phyloP scores from a whole-genome alignment of 2,329 filamentous ascomycete genomes.

The Chrysoporthe puriensis region DNA sequence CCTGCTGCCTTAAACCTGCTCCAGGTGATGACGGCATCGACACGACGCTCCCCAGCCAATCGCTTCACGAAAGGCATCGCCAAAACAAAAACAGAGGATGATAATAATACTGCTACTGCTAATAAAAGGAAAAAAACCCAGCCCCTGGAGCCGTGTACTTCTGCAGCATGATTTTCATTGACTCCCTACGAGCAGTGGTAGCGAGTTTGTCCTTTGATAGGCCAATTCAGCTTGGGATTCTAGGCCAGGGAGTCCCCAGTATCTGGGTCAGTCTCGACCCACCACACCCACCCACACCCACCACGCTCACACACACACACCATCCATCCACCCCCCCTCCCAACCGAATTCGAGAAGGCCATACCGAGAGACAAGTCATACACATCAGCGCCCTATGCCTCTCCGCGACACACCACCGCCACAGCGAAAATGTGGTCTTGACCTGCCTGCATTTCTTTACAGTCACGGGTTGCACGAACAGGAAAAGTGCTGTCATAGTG shows the following conservation, averaged over 20 bases:
- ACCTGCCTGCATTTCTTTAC: not conserved
- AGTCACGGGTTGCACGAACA: not conserved
- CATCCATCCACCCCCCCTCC: not conserved
- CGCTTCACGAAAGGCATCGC: not conserved
- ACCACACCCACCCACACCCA: not conserved
- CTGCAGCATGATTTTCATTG: not conserved
- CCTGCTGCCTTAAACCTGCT: not conserved
- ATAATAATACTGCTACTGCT: too few relatives aligned
- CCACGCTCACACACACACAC: not conserved
- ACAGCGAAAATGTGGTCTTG: not conserved
- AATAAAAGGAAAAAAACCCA: not conserved
- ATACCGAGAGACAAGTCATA: conserved; percentile 4
- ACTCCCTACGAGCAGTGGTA: not conserved
- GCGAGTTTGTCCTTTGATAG: conserved; percentile 2
- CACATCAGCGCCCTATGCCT: conserved; percentile 1
- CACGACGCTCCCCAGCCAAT: not conserved
- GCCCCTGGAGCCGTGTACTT: not conserved
- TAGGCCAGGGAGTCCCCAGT: not conserved
- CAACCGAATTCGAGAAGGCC: not conserved
- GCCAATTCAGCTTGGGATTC: conserved; percentile 3
- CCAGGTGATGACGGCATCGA: conserved; percentile 3
- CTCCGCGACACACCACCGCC: not conserved
- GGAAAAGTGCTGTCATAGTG: not conserved
- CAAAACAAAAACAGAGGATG: not conserved
- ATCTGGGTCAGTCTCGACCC: not conserved